Base-by-base conservation (phyloP, 176 grass and related monocot species). In the Hordeum marinum region DNA sequence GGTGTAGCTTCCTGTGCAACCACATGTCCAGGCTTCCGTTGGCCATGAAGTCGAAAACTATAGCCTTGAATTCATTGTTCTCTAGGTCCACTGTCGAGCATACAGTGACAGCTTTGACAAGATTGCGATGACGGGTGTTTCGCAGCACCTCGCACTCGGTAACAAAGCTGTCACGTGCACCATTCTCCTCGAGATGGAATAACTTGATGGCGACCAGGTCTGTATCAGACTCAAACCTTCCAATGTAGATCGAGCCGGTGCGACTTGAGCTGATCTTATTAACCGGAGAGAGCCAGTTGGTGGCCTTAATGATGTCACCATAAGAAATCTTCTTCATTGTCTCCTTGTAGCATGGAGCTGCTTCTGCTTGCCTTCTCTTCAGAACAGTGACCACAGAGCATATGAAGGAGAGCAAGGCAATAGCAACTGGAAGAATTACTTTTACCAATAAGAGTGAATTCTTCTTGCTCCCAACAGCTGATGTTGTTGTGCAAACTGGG, bases 1-100 rank as follows among this genome's bases (percentile, higher is more conserved):
- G 3, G 27, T 83, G 27, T 1, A 77, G 29, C 50, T 43, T 83
- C 27, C 63, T 27, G 4, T 88, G 86, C 9, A 88, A 1, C 73
- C 73, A 88, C 63, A 70, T 88, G n/a, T 88, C 86, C 3, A 83
- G 2, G 63, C 71, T 82, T 18, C 85, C 85, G 14, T 87, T 87
- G 11, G 79, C 79, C 85, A 87, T 87, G 62, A 87, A 87, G 20
- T 87, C 26, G 1, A 88, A 69, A 82, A 7, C 76, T 10, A 87
- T 7, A 69, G 86, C 86, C 18, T 87, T 87, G 21, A 87, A 82
- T 36, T 87, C 86, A 20, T 82, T 77, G 36, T 83, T 88, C 1
- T 83, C 80, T 21, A 57, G 26, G 59, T 83, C 52, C 6, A 88
- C 80, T 23, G 80, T 83, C 0, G 85, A 87, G 85, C 85, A 87